Evolutionary conservation across 2,329 filamentous ascomycete species (phyloP), one percentile per base, ranked within the genome.

Genomic region (Capronia epimyces): DNA sequence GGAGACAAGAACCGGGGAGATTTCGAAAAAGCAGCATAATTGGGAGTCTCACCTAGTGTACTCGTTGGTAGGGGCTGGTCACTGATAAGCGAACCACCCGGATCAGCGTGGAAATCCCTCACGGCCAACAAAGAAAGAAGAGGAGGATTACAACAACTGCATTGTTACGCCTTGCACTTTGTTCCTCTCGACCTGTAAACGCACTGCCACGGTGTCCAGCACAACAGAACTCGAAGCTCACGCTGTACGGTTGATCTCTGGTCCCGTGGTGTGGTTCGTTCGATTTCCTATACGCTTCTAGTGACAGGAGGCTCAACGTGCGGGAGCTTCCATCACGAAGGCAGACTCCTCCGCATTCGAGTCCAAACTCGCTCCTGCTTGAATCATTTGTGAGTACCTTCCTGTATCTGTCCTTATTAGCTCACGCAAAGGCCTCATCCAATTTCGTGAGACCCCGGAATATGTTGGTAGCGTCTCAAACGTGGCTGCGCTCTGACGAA

Each of bases 211-310:
- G 29, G 32, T 42, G 20, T 40, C 25, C 43, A 24, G 31, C 20
- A 37, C 41, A 46, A 29, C 40, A 43, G 37, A 37, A 48, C 20
- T 52, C 29, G 42, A 37, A 50, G 43, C 46, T 12, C 20, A 47
- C 50, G 46, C 57, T 55, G 57, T 59, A 59, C 54, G 57, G 57
- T 59, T 49, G 57, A 57, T 56, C 57, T 55, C 46, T 57, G 57
- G 49, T 55, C 57, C 57, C 57, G 57, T 59, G 57, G 57, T 46
- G 50, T 55, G 43, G 39, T 29, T 55, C 40, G 39, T 29, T 55
- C 40, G 42, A 37, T 43, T 24, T 43, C 24, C 40, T 54, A 48
- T 46, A 25, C 27, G 29, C 36, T 34, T 39, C 20, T 24, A 34
- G 46, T 47, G 24, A 43, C 39, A 24, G 43, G 18, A 29, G 15